A percentile compares a stretch with the other conserved stretches of the same genome.
These are phyloP conservation scores for Colletotrichum gigasporum DNA, from an alignment of 2,329 filamentous ascomycete genomes.

Conservation along the genomic window DNA sequence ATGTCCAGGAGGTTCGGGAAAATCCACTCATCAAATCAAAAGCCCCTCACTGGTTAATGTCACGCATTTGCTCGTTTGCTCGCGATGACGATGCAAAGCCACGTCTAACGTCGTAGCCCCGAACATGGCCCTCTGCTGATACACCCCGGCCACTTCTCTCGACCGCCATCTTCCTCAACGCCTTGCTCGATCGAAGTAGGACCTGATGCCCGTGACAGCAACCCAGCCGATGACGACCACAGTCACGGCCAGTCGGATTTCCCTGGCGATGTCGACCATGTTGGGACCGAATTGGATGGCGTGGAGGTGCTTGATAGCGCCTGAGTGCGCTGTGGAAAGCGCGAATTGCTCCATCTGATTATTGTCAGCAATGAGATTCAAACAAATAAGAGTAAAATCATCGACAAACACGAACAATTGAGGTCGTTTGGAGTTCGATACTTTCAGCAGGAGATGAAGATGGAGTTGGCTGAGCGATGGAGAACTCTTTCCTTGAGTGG, in stretches of 20 bases:
- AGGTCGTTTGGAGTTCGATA: neutral
- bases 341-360: constrained; percentile 24
- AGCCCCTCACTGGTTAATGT: no score
- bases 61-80: no score
- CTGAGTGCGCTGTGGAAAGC: constrained; percentile 17
- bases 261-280: constrained; percentile 8
- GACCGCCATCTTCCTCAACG: no score
- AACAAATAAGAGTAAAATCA: no score
- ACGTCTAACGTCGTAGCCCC: no score
- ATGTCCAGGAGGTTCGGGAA: no score
- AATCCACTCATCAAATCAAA: no score
- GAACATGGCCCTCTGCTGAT: no score
- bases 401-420: neutral
- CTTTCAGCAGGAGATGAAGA: neutral
- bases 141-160: no score
- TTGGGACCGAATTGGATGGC: constrained; percentile 17
- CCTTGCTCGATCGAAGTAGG: neutral
- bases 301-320: constrained; percentile 28
- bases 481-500: constrained; percentile 16
- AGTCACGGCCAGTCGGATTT: constrained; percentile 18
- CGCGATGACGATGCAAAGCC: no score
- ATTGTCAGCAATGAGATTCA: no score
- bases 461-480: neutral
- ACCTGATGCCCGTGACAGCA: constrained; percentile 19
- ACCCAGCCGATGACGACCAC: constrained; percentile 27